Base-by-base conservation (phyloP, 2,329 filamentous ascomycete species). In the Neobulgaria alba region DNA sequence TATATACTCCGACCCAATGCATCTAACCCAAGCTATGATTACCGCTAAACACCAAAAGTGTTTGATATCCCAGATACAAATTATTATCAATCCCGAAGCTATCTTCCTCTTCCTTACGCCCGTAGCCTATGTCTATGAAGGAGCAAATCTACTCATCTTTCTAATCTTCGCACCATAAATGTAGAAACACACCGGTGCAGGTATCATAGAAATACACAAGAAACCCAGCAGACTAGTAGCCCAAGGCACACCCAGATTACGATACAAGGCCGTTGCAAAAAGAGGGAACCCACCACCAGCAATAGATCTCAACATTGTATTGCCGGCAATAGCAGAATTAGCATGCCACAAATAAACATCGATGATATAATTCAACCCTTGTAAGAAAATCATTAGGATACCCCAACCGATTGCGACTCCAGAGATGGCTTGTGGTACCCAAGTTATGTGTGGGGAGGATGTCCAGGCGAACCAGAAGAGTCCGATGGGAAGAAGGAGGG, bases 391-490 rank as follows among this genome's bases (percentile, higher is more conserved):
- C 49, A 69, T 56, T n/a, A 68, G 46, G 38, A 68, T 61, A 16
- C 66, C 64, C 30, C 54, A 55, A 8, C 67, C 67, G 31, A 67
- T 66, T 7, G 61, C 61, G 4, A 62, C 55, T 4, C 64, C 62
- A 1, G 63, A 57, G 3, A 67, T 43, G 17, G 67, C 62, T 43
- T 67, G 65, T 1, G 60, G 58, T 9, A 64, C 61, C 61, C 63
- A 66, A 2, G 53, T 57, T 36, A 65, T 63, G 19, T 57, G 41
- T 7, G 57, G 60, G 16, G 49, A 57, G 9, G 56, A 59, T 0
- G 69, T 71, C 69, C 68, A 73, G 1, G 64, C 67, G 44, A 73
- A 73, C 68, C 67, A 70, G 47, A 73, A 71, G 17, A 75, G 56
- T 1, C 68, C 66, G 7, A 62, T 57, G 2, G 67, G 64, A 1